Evolutionary conservation across 106 monocot genomes (phyloP), one percentile per base, ranked within the genome.

Genomic region (Allium cepa): DNA sequence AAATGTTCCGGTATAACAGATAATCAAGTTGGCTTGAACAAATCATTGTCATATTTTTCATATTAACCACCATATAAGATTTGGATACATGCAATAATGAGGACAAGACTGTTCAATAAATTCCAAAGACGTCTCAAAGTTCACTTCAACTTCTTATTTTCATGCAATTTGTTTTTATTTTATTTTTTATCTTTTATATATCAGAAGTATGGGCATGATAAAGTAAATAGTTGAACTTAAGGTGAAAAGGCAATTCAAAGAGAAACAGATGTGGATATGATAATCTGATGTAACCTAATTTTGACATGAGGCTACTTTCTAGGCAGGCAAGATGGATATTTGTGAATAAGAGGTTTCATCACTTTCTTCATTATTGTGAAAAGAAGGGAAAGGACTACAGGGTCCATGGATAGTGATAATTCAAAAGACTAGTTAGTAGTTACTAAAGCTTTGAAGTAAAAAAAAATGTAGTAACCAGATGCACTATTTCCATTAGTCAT

Each of bases 271-370:
- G 15, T 0, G 17, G 47, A 17, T 18, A 64, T 5, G 11, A 49
- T 17, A 17, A 15, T 14, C 16, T 49, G 17, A 64, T 64, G 67
- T 53, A 67, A 67, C 50, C 10, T 53, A 51, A 52, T 26, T 67
- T 52, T 67, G 11, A 67, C 49, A 48, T 26, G 26, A 53, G 27
- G 26, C 22, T 67, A 27, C 18, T 67, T 52, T 67, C 53, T 67
- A 67, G 52, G 26, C 15, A 67, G 22, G 50, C 9, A 53, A 48
- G 26, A 26, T 49, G 18, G 10, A 12, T 7, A 53, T 67, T 53
- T 52, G 7, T 27, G 26, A 67, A 53, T 26, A 26, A 53, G 52
- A 51, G 11, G 67, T 36, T 27, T 53, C 10, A 27, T 9, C 50
- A 53, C 5, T 53, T 52, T 51, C 26, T 11, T 67, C 48, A 52